Evolutionary conservation across 805 yeast genomes (phyloP).

Genomic region (Wickerhamiella allomyrinae): DNA sequence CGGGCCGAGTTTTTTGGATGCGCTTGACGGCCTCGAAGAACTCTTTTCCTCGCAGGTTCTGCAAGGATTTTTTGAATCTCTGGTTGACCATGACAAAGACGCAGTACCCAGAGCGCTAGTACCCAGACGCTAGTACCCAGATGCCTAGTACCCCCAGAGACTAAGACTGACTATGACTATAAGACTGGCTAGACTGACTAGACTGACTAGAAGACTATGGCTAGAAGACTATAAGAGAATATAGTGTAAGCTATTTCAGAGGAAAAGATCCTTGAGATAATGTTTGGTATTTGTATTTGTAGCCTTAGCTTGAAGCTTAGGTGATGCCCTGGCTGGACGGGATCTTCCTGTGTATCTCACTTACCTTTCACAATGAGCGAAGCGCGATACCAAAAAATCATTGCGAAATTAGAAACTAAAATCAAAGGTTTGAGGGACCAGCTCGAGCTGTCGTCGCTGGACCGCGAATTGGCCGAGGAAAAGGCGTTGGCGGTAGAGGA

Average conservation of each 20-base stretch:
- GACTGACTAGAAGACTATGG: no score
- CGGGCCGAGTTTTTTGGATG: slow-evolving; percentile 14
- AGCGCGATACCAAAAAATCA: slow-evolving; percentile 4
- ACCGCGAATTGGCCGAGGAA: slow-evolving; percentile 26
- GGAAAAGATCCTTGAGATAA: no score
- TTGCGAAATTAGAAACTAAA: slow-evolving; percentile 15
- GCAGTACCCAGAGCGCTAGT: no score
- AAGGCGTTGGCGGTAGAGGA: slow-evolving; percentile 17
- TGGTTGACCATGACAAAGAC: slow-evolving; percentile 12
- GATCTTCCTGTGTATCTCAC: background rate
- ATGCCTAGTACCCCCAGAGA: no score
- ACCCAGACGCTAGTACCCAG: no score
- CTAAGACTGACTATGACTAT: no score
- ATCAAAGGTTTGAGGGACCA: slow-evolving; percentile 15
- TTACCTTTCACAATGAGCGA: background rate
- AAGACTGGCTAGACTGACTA: no score
- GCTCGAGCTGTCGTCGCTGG: slow-evolving; percentile 22
- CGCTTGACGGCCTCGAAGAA: slow-evolving; percentile 12
- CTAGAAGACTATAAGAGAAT: no score
- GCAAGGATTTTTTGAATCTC: slow-evolving; percentile 11
- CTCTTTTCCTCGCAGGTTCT: slow-evolving; percentile 17
- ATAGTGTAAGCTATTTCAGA: no score
- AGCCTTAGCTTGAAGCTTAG: no score
- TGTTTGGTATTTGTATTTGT: no score
- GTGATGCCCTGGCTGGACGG: no score